phyloP scores from a whole-genome alignment of 192 early-diverging fungal species.

The Entomortierella chlamydospora region DNA sequence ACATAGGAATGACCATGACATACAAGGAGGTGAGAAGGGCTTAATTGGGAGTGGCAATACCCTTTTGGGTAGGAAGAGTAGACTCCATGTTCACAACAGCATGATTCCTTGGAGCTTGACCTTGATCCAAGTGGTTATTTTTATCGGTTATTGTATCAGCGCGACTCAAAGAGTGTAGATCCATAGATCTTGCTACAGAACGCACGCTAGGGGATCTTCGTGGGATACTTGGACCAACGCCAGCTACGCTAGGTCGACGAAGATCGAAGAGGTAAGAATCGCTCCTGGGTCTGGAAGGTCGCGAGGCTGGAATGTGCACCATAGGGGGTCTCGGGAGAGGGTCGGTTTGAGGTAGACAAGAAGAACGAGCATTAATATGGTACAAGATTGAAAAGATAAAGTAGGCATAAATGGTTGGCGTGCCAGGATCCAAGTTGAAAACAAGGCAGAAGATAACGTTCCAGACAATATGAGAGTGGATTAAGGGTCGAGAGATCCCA shows the following conservation, averaged over 20 bases:
- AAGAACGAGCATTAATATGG: slow-evolving; percentile 23
- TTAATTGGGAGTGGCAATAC: too few species aligned
- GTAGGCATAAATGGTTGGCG: slow-evolving; percentile 47
- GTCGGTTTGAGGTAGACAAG: slow-evolving; percentile 16
- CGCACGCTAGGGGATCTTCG: slow-evolving; percentile 7
- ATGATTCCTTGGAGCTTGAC: not conserved
- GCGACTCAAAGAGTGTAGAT: slow-evolving; percentile 8
- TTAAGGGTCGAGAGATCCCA: slow-evolving; percentile 39
- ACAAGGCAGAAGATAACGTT: slow-evolving; percentile 44
- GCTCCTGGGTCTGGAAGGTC: slow-evolving; percentile 8
- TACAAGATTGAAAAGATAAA: slow-evolving; percentile 50
- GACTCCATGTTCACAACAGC: too few species aligned
- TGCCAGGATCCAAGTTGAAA: slow-evolving; percentile 51
- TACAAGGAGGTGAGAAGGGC: too few species aligned
- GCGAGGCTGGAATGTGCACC: slow-evolving; percentile 22
- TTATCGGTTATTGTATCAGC: not conserved
- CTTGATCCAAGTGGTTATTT: not conserved
- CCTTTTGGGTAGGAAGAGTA: not conserved
- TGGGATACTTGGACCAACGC: not conserved
- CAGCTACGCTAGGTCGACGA: slow-evolving; percentile 6
- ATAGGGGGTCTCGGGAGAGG: slow-evolving; percentile 19
- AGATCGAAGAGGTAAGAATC: slow-evolving; percentile 43
- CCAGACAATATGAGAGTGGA: slow-evolving; percentile 35
- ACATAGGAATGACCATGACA: too few species aligned
- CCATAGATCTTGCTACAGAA: not conserved